Base-by-base conservation (phyloP, 345 rosid species). In the Brassica carinata region DNA sequence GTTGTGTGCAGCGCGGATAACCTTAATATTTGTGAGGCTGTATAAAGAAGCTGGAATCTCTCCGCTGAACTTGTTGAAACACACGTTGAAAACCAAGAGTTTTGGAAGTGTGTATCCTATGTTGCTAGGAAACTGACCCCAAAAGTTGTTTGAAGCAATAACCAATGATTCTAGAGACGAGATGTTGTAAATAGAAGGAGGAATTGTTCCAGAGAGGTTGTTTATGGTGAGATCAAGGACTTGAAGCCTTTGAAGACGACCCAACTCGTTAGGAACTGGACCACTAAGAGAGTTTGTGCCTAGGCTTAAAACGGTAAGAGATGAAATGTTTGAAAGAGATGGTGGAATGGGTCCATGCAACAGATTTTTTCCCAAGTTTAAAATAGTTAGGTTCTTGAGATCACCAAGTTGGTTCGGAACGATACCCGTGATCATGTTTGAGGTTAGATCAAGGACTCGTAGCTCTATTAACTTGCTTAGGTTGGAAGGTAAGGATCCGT, bases 221-320 rank as follows among this genome's bases (percentile, higher is more conserved):
- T 87, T 87, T 67, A 87, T 80, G 38, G 85, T 77, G 38, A 87
- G 82, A 76, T 87, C 88, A 63, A 87, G 85, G 5, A 38, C 61
- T 73, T 84, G 29, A 19, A 87, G 71, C 26, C 64, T 82, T 61
- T 34, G 58, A 34, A 87, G 84, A 75, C 69, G 80, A 38, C 87
- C 76, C 70, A 87, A 64, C 1, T 75, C 85, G 18, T 36, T n/a
- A 10, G 90, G 88, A 15, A 87, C 82, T 18, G 27, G 14, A 23
- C 89, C 92, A 6, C 64, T 81, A 4, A 87, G 79, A 58, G 71
- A 19, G 81, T 88, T 88, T 40, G 89, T 85, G 17, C 87, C 86
- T 5, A 88, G 77, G 68, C 74, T 79, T 71, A 88, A 73, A 45
- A 62, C 27, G 8, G 69, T 75, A 51, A 87, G 87, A 17, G 74